Conservation (phyloP, 148 eudicot species). For the Rhododendron griersonianum region DNA sequence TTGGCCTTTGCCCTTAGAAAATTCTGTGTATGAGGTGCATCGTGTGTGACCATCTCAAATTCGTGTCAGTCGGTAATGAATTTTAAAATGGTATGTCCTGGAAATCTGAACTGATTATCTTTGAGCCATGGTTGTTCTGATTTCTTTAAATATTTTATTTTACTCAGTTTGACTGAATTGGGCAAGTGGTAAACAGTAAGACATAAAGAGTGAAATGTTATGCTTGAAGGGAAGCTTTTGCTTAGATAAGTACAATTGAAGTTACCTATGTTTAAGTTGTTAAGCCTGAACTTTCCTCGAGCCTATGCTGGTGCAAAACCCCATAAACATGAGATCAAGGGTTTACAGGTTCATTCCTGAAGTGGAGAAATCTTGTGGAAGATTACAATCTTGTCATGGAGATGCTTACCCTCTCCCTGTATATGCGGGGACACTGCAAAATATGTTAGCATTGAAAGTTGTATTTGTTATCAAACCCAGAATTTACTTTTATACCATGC, state of each 20-base stretch:
- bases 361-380: neutral
- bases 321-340: neutral
- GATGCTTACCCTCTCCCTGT: neutral
- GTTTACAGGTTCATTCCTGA: neutral
- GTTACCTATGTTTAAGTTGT: neutral
- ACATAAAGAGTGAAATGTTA: neutral
- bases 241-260: neutral
- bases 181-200: neutral
- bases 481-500: neutral
- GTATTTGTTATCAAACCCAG: neutral
- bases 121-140: neutral
- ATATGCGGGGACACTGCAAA: neutral
- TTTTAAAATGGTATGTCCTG: neutral
- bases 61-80: neutral
- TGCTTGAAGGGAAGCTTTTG: neutral
- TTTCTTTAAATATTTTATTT: neutral
- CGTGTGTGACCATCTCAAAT: neutral
- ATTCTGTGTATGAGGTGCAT: neutral
- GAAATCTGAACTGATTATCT: neutral
- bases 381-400: neutral
- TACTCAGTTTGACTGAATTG: neutral
- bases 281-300: neutral
- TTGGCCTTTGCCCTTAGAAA: neutral
- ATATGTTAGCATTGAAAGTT: neutral
- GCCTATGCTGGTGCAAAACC: neutral